These are phyloP conservation scores for Aspergillus novofumigatus DNA, from an alignment of 2,329 filamentous ascomycete genomes.

Conservation along the genomic window DNA sequence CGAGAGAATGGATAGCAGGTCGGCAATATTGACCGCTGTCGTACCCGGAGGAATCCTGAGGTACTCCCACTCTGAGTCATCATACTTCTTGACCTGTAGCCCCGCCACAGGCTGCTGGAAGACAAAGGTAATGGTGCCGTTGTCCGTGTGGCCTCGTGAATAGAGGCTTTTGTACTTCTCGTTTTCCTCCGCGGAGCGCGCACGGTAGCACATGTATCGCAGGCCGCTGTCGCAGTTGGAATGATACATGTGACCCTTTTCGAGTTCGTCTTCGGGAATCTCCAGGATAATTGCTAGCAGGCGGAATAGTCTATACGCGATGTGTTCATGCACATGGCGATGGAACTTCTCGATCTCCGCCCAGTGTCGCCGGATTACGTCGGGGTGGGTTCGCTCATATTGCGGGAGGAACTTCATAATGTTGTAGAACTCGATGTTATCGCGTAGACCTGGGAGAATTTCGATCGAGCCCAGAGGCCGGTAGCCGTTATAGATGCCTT, in stretches of 20 bases:
- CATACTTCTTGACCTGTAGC: slow-evolving; percentile 49
- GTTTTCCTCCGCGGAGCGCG: slow-evolving; percentile 46
- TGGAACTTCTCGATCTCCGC: slow-evolving; percentile 55
- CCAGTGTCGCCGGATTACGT: slow-evolving; percentile 47
- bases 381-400: slow-evolving; percentile 44
- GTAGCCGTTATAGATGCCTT: slow-evolving; percentile 55
- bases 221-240: slow-evolving; percentile 55
- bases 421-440: slow-evolving; percentile 60
- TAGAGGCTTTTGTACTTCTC: slow-evolving; percentile 42
- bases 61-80: slow-evolving; percentile 47
- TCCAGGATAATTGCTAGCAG: slow-evolving; percentile 59
- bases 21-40: slow-evolving; percentile 50
- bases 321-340: slow-evolving; percentile 48
- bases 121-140: slow-evolving; percentile 53
- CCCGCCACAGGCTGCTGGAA: slow-evolving; percentile 56
- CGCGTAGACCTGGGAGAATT: slow-evolving; percentile 29
- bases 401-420: slow-evolving; percentile 53
- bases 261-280: slow-evolving; percentile 54
- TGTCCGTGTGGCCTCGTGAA: slow-evolving; percentile 51
- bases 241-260: slow-evolving; percentile 54
- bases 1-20: slow-evolving; percentile 46
- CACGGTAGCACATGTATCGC: slow-evolving; percentile 57
- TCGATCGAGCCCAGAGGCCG: slow-evolving; percentile 42
- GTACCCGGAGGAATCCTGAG: slow-evolving; percentile 45
- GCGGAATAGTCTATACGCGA: slow-evolving; percentile 52